These are phyloP conservation scores for Blastobotrys raffinosifermentans DNA, from an alignment of 1,139 yeast species.

Conservation along the genomic window DNA sequence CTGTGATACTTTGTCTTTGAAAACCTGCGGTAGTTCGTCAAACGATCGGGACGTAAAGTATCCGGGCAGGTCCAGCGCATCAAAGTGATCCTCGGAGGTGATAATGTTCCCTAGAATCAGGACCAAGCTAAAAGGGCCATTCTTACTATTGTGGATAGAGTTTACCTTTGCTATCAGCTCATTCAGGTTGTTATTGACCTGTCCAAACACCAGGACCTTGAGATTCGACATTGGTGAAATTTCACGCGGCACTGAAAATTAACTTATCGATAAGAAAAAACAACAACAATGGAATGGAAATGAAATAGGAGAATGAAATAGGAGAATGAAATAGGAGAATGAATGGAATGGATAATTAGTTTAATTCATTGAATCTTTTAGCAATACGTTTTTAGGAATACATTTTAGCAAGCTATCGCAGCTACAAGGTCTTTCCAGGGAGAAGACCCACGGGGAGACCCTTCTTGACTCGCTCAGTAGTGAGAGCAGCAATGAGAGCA, in stretches of 20 bases:
- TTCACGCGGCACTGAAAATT: too few relatives aligned
- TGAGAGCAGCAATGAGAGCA: conserved; percentile 92
- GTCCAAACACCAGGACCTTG: conserved; percentile 22
- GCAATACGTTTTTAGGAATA: conserved; percentile 1
- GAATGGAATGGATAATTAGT: too few relatives aligned
- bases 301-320: too few relatives aligned
- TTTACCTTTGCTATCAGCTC: conserved; percentile 19
- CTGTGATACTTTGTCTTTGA: neutral
- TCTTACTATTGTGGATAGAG: conserved; percentile 17
- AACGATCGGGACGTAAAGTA: conserved; percentile 7
- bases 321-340: too few relatives aligned
- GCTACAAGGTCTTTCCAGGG: conserved; percentile 13
- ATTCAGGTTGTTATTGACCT: conserved; percentile 10
- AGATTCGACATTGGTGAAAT: too few relatives aligned
- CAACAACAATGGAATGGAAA: too few relatives aligned
- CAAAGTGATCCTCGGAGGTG: conserved; percentile 4
- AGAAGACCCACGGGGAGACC: conserved; percentile 70
- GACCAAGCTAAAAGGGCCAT: conserved; percentile 24
- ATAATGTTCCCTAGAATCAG: conserved; percentile 18
- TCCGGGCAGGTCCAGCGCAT: conserved; percentile 13
- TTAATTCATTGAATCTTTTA: neutral
- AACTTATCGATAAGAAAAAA: too few relatives aligned
- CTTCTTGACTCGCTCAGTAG: conserved; percentile 64
- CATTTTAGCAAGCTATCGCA: conserved; percentile 1
- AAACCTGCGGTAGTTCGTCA: neutral